These are phyloP conservation scores for Scheffersomyces quercinus DNA, from an alignment of 1,139 yeast genomes.

Conservation along the genomic window DNA sequence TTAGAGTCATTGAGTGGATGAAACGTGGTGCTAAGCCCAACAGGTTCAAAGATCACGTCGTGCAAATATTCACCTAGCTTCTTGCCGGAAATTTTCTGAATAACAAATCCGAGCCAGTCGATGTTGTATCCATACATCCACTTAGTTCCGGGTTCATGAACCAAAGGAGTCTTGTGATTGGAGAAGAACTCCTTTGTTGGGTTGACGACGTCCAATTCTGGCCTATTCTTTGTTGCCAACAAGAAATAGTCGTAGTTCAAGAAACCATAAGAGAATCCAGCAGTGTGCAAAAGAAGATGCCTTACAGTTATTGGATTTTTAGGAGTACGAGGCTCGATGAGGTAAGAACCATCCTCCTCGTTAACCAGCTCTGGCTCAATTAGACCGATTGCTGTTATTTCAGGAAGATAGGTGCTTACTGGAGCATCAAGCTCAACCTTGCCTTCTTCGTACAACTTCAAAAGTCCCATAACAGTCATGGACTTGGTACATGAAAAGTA, in stretches of 20 bases:
- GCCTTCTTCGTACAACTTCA: conserved; percentile 49
- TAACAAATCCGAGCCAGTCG: conserved; percentile 55
- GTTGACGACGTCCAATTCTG: conserved; percentile 19
- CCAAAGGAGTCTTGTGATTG: conserved; percentile 38
- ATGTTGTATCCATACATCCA: conserved; percentile 54
- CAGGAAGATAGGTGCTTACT: conserved; percentile 40
- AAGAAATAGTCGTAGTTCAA: conserved; percentile 30
- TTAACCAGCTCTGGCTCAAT: conserved; percentile 36
- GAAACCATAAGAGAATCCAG: conserved; percentile 53
- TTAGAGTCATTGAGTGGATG: conserved; percentile 25
- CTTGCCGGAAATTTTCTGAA: conserved; percentile 44
- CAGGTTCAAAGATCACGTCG: conserved; percentile 42
- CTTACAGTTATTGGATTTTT: conserved; percentile 43
- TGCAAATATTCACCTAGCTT: conserved; percentile 43
- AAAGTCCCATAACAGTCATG: conserved; percentile 46
- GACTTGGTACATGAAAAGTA: conserved; percentile 52
- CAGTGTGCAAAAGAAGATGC: conserved; percentile 51
- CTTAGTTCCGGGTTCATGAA: conserved; percentile 53
- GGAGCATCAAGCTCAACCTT: conserved; percentile 43
- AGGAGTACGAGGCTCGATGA: conserved; percentile 30
- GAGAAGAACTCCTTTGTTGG: conserved; percentile 30
- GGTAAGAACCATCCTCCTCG: conserved; percentile 36
- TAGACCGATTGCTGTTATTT: conserved; percentile 40
- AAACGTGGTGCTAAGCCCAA: conserved; percentile 46
- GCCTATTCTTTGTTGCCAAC: conserved; percentile 21